phyloP scores from a whole-genome alignment of 2,329 filamentous ascomycete genomes.

The Penicillium sp. region DNA sequence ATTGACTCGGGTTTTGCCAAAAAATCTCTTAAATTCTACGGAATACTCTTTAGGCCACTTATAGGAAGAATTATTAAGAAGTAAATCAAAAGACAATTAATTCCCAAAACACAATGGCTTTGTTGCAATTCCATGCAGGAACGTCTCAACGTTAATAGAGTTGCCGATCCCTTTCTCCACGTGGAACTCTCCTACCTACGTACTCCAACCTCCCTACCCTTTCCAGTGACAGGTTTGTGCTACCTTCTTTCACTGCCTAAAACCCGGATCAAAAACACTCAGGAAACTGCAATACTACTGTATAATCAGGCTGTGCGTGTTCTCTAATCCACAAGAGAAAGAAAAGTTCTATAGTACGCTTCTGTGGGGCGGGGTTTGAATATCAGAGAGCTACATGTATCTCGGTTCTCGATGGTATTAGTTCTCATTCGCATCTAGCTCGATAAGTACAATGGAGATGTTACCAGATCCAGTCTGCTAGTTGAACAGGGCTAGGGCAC shows the following conservation, averaged over 20 bases:
- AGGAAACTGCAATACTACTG: neutral
- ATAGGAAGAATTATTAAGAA: neutral
- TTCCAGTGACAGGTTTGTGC: neutral
- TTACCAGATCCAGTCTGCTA: neutral
- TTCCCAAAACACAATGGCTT: neutral
- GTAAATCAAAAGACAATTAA: neutral
- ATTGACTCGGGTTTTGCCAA: neutral
- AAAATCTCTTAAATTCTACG: too few relatives aligned
- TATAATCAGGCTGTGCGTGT: neutral
- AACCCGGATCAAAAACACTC: constrained; percentile 2
- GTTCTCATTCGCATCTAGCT: neutral
- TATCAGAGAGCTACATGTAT: neutral
- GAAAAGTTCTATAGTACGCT: neutral
- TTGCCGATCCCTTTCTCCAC: constrained; percentile 21
- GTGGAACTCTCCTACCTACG: constrained; percentile 1
- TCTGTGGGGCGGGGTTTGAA: neutral
- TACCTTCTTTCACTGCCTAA: constrained; percentile 2
- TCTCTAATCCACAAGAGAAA: constrained; percentile 1
- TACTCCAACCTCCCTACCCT: neutral
- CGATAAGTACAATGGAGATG: neutral
- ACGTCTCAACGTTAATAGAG: constrained; percentile 12
- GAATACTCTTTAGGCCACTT: neutral
- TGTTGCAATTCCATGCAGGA: constrained; percentile 7
- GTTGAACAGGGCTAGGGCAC: neutral
- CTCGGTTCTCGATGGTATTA: neutral